phyloP scores from a whole-genome alignment of 306 rosid species.

The Cicer cuneatum region DNA sequence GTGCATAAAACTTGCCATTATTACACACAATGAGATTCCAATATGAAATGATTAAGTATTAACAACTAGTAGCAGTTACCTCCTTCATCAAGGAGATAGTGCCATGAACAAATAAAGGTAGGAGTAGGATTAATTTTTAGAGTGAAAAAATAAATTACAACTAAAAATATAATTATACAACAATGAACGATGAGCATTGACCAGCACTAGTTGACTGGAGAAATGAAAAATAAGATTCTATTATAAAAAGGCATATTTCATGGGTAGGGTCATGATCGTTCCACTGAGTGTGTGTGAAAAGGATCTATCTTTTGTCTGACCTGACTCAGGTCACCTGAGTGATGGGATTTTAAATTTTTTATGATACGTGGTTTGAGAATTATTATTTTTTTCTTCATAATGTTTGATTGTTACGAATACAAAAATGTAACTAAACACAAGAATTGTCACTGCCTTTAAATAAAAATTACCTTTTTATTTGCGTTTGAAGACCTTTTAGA shows the following conservation, averaged over 20 bases:
- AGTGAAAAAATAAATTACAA: conserved; percentile 9
- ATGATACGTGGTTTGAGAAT: too few species aligned
- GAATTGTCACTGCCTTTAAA: too few species aligned
- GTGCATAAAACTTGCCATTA: conserved; percentile 22
- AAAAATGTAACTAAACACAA: too few species aligned
- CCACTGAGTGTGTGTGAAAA: neutral
- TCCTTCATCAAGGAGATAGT: conserved; percentile 20
- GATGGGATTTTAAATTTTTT: neutral
- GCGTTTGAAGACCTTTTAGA: neutral
- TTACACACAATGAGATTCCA: neutral
- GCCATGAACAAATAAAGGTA: conserved; percentile 2
- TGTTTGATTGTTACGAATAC: too few species aligned
- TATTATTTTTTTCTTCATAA: too few species aligned
- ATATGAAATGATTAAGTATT: conserved; percentile 13
- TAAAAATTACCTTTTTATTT: too few species aligned
- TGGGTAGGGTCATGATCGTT: too few species aligned
- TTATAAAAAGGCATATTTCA: neutral
- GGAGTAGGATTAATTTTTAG: conserved; percentile 10
- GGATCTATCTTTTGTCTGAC: neutral
- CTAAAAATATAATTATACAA: conserved; percentile 7
- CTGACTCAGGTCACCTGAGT: neutral
- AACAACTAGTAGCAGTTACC: neutral
- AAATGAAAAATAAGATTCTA: neutral
- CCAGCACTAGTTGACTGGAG: neutral
- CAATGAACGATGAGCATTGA: conserved; percentile 10